Percentiles rank a stretch among this genome's conserved stretches.
These are phyloP conservation scores for Piedraia hortae DNA, from an alignment of 2,329 filamentous ascomycete genomes.

Conservation along the genomic window DNA sequence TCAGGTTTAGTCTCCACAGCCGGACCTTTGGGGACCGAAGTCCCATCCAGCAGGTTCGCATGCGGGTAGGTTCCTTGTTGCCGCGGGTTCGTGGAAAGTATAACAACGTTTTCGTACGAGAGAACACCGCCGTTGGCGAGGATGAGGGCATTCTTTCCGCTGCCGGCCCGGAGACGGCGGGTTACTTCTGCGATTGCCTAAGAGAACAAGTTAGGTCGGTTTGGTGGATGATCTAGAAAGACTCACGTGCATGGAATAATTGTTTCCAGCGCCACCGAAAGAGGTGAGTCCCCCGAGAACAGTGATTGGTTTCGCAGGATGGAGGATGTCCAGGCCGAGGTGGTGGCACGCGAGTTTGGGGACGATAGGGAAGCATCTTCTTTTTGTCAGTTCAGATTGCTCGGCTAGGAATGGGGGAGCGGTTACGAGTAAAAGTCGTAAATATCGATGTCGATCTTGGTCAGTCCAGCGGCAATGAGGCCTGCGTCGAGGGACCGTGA, in stretches of 20 bases:
- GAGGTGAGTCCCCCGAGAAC: constrained; percentile 37
- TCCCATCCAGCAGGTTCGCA: constrained; percentile 19
- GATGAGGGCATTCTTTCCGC: constrained; percentile 25
- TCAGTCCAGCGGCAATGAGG: constrained; percentile 21
- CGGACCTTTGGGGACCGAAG: no score
- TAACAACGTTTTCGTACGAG: constrained; percentile 36
- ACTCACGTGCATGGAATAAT: constrained; percentile 39
- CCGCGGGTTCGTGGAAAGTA: constrained; percentile 24
- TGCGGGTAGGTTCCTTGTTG: constrained; percentile 20
- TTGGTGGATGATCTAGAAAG: background rate
- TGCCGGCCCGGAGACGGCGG: constrained; percentile 22
- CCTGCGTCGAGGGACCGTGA: constrained; percentile 28
- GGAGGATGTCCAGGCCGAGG: constrained; percentile 24
- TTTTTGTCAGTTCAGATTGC: background rate
- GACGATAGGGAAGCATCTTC: constrained; percentile 39
- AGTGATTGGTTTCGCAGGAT: constrained; percentile 25
- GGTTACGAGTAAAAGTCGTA: constrained; percentile 34
- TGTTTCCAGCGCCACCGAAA: constrained; percentile 43
- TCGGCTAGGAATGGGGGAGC: background rate
- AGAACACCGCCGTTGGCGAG: constrained; percentile 38
- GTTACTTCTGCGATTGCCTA: constrained; percentile 28
- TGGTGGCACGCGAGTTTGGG: constrained; percentile 37
- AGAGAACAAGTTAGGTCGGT: no score
- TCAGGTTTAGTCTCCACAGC: no score
- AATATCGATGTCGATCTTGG: constrained; percentile 26